Conservation (phyloP, 1,284 basidiomycete genomes). For the Pseudozyma sp. region DNA sequence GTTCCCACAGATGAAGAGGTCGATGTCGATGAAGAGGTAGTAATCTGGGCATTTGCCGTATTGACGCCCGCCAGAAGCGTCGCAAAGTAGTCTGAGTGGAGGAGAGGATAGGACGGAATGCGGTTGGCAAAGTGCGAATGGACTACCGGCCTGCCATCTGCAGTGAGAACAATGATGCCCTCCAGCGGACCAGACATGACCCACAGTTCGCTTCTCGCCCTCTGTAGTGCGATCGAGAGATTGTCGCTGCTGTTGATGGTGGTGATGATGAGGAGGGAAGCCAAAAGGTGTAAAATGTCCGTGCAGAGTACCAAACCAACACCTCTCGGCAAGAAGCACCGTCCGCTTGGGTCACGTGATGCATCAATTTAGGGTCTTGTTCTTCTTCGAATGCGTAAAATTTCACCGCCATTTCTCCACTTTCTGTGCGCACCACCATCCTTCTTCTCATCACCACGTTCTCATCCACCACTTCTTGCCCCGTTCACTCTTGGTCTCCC, state of each 20-base stretch:
- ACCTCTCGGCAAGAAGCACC: conserved; percentile 1
- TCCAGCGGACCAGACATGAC: conserved; percentile 73
- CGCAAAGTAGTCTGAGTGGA: conserved; percentile 88
- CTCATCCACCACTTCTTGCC: not conserved
- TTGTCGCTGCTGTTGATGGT: not conserved
- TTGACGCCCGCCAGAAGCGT: conserved; percentile 72
- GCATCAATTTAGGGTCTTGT: conserved; percentile 6
- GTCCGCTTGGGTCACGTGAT: conserved; percentile 22
- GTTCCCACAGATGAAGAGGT: not conserved
- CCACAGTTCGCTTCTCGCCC: too few relatives aligned
- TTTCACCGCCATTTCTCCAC: conserved; percentile 36
- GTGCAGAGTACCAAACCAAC: conserved; percentile 5
- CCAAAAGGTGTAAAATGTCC: conserved; percentile 1
- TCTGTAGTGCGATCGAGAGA: not conserved
- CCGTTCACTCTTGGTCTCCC: not conserved
- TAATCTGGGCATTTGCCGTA: conserved; percentile 43
- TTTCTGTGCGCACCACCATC: conserved; percentile 7
- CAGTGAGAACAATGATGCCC: conserved; percentile 88
- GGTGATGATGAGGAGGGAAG: not conserved
- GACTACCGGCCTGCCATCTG: conserved; percentile 85
- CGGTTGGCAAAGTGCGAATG: conserved; percentile 88
- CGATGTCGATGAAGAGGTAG: conserved; percentile 14
- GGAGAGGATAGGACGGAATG: conserved; percentile 80
- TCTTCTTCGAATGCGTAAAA: conserved; percentile 12
- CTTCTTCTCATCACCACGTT: conserved; percentile 5